Percentiles rank a stretch among this genome's conserved stretches.
Evolutionary conservation across 306 rosid genomes (phyloP).

Genomic region (Fragaria nilgerrensis): DNA sequence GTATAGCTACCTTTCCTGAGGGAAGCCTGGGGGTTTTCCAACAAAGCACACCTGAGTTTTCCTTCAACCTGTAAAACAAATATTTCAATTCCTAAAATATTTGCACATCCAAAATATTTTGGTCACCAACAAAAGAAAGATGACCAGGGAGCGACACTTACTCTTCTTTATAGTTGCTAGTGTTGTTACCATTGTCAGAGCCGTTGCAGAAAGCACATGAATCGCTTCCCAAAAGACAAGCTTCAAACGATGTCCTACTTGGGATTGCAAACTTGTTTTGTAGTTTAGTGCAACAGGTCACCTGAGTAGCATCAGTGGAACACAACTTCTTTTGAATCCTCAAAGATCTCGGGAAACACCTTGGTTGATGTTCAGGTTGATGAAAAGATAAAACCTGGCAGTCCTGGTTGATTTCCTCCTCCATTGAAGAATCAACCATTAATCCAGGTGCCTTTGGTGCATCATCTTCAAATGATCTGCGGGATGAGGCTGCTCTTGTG

Average conservation of each 20-base stretch:
- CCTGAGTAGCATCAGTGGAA: constrained; percentile 39
- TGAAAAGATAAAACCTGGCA: constrained; percentile 32
- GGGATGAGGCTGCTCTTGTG: constrained; percentile 41
- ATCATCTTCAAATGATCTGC: constrained; percentile 37
- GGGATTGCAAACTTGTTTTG: constrained; percentile 37
- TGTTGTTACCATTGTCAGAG: constrained; percentile 27
- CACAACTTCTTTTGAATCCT: constrained; percentile 47
- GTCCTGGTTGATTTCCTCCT: constrained; percentile 34
- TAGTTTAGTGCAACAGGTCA: constrained; percentile 25
- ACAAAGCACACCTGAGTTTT: constrained; percentile 35
- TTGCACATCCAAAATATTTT: constrained; percentile 3
- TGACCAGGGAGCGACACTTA: constrained; percentile 22
- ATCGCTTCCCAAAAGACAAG: constrained; percentile 28
- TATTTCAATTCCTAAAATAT: constrained; percentile 1
- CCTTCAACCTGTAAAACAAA: constrained; percentile 30
- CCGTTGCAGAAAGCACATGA: constrained; percentile 30
- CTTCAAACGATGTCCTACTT: constrained; percentile 42
- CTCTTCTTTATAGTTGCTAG: constrained; percentile 26
- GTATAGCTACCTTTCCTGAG: constrained; percentile 34
- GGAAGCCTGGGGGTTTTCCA: constrained; percentile 34
- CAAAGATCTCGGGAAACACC: constrained; percentile 54
- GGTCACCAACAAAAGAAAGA: constrained; percentile 14
- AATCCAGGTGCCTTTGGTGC: constrained; percentile 24
- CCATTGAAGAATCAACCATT: constrained; percentile 37
- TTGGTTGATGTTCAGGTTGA: constrained; percentile 41